These are phyloP conservation scores for Forsythia suspensa DNA, from an alignment of 257 asterid genomes.

Conservation along the genomic window DNA sequence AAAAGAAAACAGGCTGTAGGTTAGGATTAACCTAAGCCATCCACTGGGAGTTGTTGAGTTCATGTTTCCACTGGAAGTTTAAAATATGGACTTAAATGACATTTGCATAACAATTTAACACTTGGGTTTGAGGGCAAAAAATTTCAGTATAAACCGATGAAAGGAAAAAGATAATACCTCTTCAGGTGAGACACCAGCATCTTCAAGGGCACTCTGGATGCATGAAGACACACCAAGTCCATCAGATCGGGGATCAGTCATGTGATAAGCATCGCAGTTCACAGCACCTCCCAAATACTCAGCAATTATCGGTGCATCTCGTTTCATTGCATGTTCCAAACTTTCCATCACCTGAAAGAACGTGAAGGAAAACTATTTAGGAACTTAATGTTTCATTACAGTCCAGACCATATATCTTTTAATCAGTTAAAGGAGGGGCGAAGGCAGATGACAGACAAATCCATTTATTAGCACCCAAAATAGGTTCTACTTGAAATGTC, in stretches of 20 bases:
- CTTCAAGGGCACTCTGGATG: constrained; percentile 68
- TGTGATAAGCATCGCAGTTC: constrained; percentile 93
- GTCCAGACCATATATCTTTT: background rate
- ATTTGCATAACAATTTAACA: background rate
- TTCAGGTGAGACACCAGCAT: constrained; percentile 91
- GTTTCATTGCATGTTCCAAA: constrained; percentile 92
- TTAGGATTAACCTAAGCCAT: background rate
- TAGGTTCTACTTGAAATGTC: background rate
- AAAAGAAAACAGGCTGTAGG: background rate
- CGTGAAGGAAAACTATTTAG: constrained; percentile 1
- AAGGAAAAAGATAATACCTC: constrained; percentile 57
- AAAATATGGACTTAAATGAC: background rate
- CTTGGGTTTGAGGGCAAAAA: background rate
- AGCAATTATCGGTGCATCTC: constrained; percentile 90
- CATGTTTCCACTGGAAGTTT: background rate
- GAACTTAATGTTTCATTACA: constrained; percentile 8
- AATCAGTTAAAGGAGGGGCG: background rate
- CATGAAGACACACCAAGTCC: constrained; percentile 98
- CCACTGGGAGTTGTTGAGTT: background rate
- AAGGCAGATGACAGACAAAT: background rate
- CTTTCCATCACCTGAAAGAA: constrained; percentile 87
- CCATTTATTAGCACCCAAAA: background rate
- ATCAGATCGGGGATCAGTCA: constrained; percentile 98
- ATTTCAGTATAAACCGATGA: background rate
- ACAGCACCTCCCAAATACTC: constrained; percentile 97